Base-by-base conservation (phyloP, 1,139 yeast genomes). In the Yamadazyma blattariae region DNA sequence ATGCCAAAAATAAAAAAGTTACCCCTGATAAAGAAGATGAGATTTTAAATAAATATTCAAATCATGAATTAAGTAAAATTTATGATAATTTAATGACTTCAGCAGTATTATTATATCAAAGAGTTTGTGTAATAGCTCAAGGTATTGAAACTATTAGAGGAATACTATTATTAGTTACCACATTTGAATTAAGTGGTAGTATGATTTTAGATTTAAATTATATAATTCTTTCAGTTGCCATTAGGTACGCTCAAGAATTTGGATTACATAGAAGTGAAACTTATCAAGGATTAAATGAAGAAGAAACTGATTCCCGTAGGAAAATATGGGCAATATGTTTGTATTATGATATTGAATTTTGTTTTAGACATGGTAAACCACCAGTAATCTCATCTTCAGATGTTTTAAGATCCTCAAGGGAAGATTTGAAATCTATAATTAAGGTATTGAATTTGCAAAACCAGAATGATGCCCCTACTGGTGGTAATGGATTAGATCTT, bases 251-350 rank as follows among this genome's bases (percentile, higher is more conserved):
- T 0, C 79, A 74, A 45, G 82, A 77, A 30, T 55, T 82, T 41
- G 94, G 94, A 0, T 58, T 85, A 16, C 85, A 84, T 48, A 59
- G 87, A 20, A 61, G 61, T 7, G 87, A 82, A 43, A 57, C 74
- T 2, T 70, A 69, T 36, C 42, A 47, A 3, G 63, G 67, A 1
- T 45, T 75, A 14, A 36, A 65, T 0, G 44, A 46, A 0, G 56
- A 52, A 4, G 82, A 77, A 30, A 59, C 59, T 6, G 45, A 52
- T 4, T 51, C 56, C 8, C 57, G 78, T 17, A 57, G 72, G 26
- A 52, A 54, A 7, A 36, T 79, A 2, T 84, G 84, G 79, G 72
- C 80, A 75, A 36, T 59, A 17, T 70, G 82, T 37, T 77, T 74
- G 41, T 52, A 58, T 24, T 52, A 67, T 35, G 90, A 84, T 48